These are phyloP conservation scores for Dryas integrifolia DNA, from an alignment of 331 rosid genomes.

Conservation along the genomic window DNA sequence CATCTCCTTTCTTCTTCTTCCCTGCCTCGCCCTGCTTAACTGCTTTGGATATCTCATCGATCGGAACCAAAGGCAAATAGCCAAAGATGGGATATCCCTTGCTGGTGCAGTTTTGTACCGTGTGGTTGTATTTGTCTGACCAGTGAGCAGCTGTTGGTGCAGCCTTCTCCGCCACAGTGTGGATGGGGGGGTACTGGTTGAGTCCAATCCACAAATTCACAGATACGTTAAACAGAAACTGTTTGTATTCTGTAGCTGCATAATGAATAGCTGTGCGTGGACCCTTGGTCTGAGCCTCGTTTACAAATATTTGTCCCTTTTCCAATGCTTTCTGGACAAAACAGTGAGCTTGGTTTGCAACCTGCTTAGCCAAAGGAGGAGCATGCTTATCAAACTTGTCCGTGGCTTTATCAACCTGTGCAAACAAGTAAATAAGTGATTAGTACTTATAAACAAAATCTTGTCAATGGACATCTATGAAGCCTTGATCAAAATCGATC, in stretches of 20 bases:
- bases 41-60: constrained; percentile 45
- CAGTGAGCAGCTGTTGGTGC: constrained; percentile 46
- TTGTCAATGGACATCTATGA: background rate
- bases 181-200: constrained; percentile 41
- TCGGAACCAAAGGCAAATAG: constrained; percentile 62
- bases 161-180: constrained; percentile 43
- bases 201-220: constrained; percentile 57
- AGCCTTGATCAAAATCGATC: background rate
- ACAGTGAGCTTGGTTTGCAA: constrained; percentile 27
- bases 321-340: constrained; percentile 33
- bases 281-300: constrained; percentile 51
- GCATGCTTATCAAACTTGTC: constrained; percentile 54
- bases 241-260: constrained; percentile 53
- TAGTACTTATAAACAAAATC: background rate
- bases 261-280: constrained; percentile 55
- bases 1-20: constrained; percentile 20
- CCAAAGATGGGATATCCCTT: constrained; percentile 55
- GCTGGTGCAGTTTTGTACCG: constrained; percentile 37
- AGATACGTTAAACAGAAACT: constrained; percentile 38
- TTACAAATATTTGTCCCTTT: constrained; percentile 36
- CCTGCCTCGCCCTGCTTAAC: constrained; percentile 33
- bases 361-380: constrained; percentile 54
- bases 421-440: background rate
- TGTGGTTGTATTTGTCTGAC: constrained; percentile 52
- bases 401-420: constrained; percentile 61